phyloP scores from a whole-genome alignment of 768 basidiomycete species.

The Lactarius hatsudake region DNA sequence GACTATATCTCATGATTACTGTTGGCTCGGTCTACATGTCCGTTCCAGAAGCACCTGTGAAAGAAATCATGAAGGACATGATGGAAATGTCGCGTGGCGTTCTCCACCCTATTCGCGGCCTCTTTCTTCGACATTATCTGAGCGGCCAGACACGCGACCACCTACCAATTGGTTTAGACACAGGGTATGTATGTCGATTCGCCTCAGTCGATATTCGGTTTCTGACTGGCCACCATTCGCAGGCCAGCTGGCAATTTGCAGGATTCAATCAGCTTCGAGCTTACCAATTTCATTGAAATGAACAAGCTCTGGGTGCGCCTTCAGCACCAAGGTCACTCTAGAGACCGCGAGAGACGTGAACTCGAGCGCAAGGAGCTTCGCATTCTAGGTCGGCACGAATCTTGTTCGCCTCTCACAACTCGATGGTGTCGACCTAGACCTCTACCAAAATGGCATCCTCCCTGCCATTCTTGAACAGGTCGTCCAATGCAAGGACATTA shows the following conservation, averaged over 20 bases:
- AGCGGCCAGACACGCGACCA: slow-evolving; percentile 96
- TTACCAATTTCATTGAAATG: slow-evolving; percentile 99
- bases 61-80: slow-evolving; percentile 99
- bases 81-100: slow-evolving; percentile 99
- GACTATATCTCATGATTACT: slow-evolving; percentile 97
- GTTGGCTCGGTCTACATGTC: slow-evolving; percentile 99
- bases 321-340: slow-evolving; percentile 96
- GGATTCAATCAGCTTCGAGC: slow-evolving; percentile 92
- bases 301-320: slow-evolving; percentile 99
- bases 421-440: slow-evolving; percentile 92
- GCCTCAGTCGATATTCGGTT: not conserved
- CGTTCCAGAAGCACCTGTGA: slow-evolving; percentile 92
- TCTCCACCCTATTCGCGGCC: slow-evolving; percentile 91
- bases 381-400: slow-evolving; percentile 97
- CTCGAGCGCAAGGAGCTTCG: slow-evolving; percentile 92
- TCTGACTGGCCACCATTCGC: slow-evolving; percentile 3
- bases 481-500: slow-evolving; percentile 97
- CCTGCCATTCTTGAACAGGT: slow-evolving; percentile 95
- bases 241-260: slow-evolving; percentile 88
- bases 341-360: slow-evolving; percentile 96
- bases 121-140: slow-evolving; percentile 95
- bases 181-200: slow-evolving; percentile 56
- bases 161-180: slow-evolving; percentile 80
- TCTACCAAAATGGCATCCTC: slow-evolving; percentile 84
- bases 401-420: slow-evolving; percentile 93